phyloP scores from a whole-genome alignment of 164 flowering plant genomes.

The Umbellularia californica region DNA sequence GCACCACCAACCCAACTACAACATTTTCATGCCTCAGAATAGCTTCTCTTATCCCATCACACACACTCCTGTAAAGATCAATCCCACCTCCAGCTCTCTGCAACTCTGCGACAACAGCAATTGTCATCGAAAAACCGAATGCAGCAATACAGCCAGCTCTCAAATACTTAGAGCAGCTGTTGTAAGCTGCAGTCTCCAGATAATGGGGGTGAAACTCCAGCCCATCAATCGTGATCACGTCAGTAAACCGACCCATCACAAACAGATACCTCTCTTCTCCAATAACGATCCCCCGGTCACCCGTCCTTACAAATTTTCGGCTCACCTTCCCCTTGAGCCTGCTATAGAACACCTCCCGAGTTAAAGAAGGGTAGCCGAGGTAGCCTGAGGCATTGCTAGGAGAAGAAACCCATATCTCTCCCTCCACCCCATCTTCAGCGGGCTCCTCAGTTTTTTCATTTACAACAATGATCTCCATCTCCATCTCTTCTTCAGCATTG shows the following conservation, averaged over 20 bases:
- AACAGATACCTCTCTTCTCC: conserved; percentile 52
- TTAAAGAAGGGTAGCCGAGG: conserved; percentile 54
- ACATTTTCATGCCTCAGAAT: conserved; percentile 30
- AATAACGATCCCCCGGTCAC: conserved; percentile 52
- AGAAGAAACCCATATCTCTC: conserved; percentile 72
- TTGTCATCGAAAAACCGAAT: conserved; percentile 18
- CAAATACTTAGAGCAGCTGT: conserved; percentile 27
- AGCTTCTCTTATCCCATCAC: conserved; percentile 22
- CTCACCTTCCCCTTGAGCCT: conserved; percentile 27
- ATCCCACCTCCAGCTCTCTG: conserved; percentile 25
- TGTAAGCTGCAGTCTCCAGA: conserved; percentile 51
- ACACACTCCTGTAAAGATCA: conserved; percentile 20
- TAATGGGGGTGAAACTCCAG: conserved; percentile 51
- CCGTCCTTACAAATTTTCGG: conserved; percentile 43
- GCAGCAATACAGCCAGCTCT: conserved; percentile 70
- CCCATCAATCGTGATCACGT: conserved; percentile 26
- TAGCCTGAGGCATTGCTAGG: conserved; percentile 64
- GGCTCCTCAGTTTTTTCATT: conserved; percentile 49
- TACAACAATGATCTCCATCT: conserved; percentile 44
- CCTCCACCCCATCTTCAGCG: conserved; percentile 60
- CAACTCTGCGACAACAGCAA: conserved; percentile 56
- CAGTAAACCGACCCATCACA: conserved; percentile 46
- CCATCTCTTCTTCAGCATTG: conserved; percentile 25
- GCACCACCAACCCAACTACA: conserved; percentile 44
- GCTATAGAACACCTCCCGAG: conserved; percentile 34